phyloP scores from a whole-genome alignment of 768 basidiomycete genomes.

The Chiua virens region DNA sequence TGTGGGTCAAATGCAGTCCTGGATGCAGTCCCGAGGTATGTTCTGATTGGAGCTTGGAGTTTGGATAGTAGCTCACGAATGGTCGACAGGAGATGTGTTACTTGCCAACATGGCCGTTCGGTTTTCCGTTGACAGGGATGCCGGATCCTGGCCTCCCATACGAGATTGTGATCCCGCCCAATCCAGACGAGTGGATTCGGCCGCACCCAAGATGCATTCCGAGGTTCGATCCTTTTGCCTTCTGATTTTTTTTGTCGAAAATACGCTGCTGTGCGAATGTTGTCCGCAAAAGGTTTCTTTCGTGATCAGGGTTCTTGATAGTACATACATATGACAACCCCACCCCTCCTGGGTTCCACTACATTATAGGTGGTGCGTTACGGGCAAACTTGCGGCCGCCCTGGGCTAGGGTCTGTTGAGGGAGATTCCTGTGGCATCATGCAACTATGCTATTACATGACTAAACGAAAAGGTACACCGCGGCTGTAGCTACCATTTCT shows the following conservation, averaged over 20 bases:
- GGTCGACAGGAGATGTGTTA: conserved; percentile 14
- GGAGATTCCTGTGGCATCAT: too few relatives aligned
- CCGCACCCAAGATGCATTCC: conserved; percentile 14
- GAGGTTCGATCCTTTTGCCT: conserved; percentile 3
- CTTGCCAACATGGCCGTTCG: conserved; percentile 13
- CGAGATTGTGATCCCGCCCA: not conserved
- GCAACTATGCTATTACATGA: too few relatives aligned
- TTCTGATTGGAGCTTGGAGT: not conserved
- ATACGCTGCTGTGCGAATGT: too few relatives aligned
- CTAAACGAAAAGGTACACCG: too few relatives aligned
- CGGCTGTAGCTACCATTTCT: too few relatives aligned
- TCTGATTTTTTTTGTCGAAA: not conserved
- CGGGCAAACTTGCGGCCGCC: too few relatives aligned
- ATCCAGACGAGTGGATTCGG: conserved; percentile 1
- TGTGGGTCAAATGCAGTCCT: conserved; percentile 48
- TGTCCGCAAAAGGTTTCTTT: too few relatives aligned
- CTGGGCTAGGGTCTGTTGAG: too few relatives aligned
- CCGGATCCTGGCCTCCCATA: not conserved
- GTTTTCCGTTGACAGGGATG: not conserved
- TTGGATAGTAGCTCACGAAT: not conserved
- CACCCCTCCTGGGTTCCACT: too few relatives aligned
- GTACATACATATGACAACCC: too few relatives aligned
- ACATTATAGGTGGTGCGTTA: too few relatives aligned
- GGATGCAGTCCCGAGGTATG: conserved; percentile 45
- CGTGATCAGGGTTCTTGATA: too few relatives aligned